Base-by-base conservation (phyloP, 2,329 filamentous ascomycete species). In the Fusarium sp. region DNA sequence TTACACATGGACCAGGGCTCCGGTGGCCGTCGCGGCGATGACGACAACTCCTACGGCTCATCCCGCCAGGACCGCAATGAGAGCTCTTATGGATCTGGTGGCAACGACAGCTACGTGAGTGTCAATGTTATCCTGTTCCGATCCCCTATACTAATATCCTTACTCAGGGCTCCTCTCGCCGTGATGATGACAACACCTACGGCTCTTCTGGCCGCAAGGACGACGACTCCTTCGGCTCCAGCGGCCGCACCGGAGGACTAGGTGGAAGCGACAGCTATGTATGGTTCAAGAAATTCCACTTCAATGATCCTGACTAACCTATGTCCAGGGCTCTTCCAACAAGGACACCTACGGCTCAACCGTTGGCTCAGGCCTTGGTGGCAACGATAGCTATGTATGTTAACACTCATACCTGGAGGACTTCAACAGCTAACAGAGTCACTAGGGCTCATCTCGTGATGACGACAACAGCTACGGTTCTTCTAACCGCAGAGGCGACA, bases 1-100 rank as follows among this genome's bases (percentile, higher is more conserved):
- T 69, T 24, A 69, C 42, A 43, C 3, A 13, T 8, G 17, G 11
- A n/a, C 3, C n/a, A 72, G 68, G 64, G 68, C 24, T 71, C 67
- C n/a, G 36, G 28, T 31, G 28, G 26, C 51, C 61, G 67, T 26
- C 64, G 66, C 38, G 55, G 64, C 18, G 20, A 63, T 15, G 26
- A 63, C n/a, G 58, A 58, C 9, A 59, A 13, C 57, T 56, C 38
- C 31, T 28, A 51, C n/a, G 26, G 26, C 26, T 28, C 26, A 28
- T 28, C 26, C 10, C 28, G 28, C 28, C 28, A 31, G 28, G 28
- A 31, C 28, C 28, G 28, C 11, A 31, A 13, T 5, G 28, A 31
- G 28, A 31, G 28, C 28, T 31, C 28, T 13, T 31, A 31, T 31
- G 28, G 28, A 13, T 31, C 28, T 31, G 28, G 28, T 13, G 28